Base-by-base conservation (phyloP, 371 early-diverging fungal species). In the Syncephalastrum racemosum region DNA sequence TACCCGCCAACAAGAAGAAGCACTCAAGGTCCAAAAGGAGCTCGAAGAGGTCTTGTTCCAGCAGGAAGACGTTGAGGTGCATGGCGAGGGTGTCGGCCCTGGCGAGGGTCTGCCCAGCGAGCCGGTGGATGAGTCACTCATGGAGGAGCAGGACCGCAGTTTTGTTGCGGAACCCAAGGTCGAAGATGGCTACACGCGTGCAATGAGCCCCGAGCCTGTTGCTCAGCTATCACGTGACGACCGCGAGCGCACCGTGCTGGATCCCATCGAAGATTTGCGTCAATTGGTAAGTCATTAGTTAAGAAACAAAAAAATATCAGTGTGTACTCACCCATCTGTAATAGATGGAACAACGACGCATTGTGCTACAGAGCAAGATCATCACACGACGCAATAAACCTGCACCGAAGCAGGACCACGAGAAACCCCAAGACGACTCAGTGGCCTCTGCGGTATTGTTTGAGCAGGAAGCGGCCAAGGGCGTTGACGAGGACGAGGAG, bases 401-500 rank as follows among this genome's bases (percentile, higher is more conserved):
- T 1, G 60, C 70, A 24, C 58, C 62, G 23, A 62, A 67, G 15
- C 56, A 53, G 13, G 62, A 46, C 6, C 43, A 59, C 12, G 65
- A 63, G 18, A 46, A 67, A 52, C 63, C 60, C 15, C 58, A 65
- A 16, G 74, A 71, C 45, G 66, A 64, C 43, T 78, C 73, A 4
- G 52, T 77, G 27, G 73, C 73, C 15, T 71, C 77, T 8, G 66
- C 71, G 31, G 73, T 67, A 16, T 50, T 86, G 60, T 87, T 81
- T 62, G 86, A 85, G 65, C 80, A 82, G 49, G 90, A 91, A 62
- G 85, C 88, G 10, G 86, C 90, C 27, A 82, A 86, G 53, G 88
- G 88, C 41, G 70, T 89, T 46, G 91, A 91, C 46, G 88, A 88
- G 45, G 85, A 91, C 64, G 94, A 94, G 67, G 89, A 86, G 16